Evolutionary conservation across 768 basidiomycete species (phyloP), one percentile per base, ranked within the genome.

Genomic region (Xerocomus spinulosus): DNA sequence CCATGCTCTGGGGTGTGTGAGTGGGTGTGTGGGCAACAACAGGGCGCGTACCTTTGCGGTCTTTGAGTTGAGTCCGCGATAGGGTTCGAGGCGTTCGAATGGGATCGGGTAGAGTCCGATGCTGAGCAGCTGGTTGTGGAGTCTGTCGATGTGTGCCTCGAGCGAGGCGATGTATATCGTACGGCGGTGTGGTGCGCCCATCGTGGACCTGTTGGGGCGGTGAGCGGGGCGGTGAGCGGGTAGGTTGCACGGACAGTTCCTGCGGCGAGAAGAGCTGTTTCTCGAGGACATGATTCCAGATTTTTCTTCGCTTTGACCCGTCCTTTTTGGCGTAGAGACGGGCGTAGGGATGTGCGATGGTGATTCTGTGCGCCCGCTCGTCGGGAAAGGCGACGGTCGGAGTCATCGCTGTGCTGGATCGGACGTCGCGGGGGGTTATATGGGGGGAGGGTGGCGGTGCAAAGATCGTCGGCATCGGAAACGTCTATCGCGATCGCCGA

Each of bases 201-300:
- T 69, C 2, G 78, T 81, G 9, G 82, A 82, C 40, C 83, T 85
- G 46, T 9, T 25, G 15, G 9, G 4, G 12, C 9, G 29, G 14
- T 8, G 43, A 4, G 13, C 5, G 15, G 5, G 25, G n/a, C 3
- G 25, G 15, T 26, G 12, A 12, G 38, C 10, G 35, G 24, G 24
- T 5, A 42, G 4, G 4, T 13, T 12, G 30, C 14, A 73, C 76
- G 42, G 52, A 85, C 83, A 89, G 59, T 62, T 89, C 85, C 40
- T 78, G 76, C 0, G 83, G 75, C 6, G 68, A 74, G 64, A 88
- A 88, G 21, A 88, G 70, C 13, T 73, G 72, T 60, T 87, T 87
- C 65, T 89, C 87, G 48, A 87, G 76, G 1, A 80, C 79, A 52
- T 87, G 87, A 41, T 82, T 83, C 87, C 87, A 89, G 14, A 85